Evolutionary conservation across 73 alveolate genomes (phyloP).

Genomic region (Durusdinium trenchii): DNA sequence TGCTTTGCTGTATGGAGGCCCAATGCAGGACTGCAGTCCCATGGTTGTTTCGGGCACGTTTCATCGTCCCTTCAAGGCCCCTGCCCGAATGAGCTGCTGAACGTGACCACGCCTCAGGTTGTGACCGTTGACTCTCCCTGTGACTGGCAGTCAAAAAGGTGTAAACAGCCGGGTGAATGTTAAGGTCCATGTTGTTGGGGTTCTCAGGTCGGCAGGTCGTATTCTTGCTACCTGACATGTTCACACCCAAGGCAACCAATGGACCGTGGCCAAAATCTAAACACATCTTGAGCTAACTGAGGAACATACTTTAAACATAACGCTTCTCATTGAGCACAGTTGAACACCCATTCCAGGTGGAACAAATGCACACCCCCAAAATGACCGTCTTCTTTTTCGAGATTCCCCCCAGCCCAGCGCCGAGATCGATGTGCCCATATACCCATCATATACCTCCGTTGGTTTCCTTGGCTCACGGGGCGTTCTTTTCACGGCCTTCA

Average conservation of each 20-base stretch:
- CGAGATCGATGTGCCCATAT: no score
- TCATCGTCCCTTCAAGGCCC: background rate
- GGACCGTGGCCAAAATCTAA: background rate
- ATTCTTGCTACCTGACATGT: background rate
- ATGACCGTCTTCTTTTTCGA: no score
- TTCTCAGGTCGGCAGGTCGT: background rate
- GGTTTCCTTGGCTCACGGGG: no score
- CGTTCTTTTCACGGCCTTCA: no score
- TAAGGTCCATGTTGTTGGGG: background rate
- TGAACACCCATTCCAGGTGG: no score
- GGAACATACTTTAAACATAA: no score
- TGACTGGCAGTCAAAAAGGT: background rate
- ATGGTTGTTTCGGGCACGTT: background rate
- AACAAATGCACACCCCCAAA: no score
- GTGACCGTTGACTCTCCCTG: background rate
- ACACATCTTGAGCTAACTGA: background rate
- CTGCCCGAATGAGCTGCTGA: constrained; percentile 48
- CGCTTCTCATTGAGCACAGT: no score
- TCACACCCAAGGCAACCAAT: background rate
- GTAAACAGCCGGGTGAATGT: background rate
- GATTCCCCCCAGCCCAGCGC: no score
- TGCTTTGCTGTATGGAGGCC: no score
- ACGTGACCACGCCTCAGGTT: constrained; percentile 62
- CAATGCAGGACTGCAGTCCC: background rate
- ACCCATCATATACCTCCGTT: no score